Evolutionary conservation across 371 early-diverging fungal genomes (phyloP).

Genomic region (Entomophthora muscae): DNA sequence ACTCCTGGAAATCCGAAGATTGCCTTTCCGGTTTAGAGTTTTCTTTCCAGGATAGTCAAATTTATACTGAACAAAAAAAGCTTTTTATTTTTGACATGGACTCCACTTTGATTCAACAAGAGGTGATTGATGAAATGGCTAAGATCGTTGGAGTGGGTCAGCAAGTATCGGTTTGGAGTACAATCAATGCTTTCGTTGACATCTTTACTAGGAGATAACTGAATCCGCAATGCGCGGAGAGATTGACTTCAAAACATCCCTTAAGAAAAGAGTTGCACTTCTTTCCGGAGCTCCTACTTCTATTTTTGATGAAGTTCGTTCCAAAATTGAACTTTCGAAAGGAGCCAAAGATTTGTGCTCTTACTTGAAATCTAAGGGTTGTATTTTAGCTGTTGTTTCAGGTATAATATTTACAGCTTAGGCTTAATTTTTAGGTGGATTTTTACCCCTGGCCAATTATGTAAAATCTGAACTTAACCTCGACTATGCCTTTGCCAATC

Average conservation of each 20-base stretch:
- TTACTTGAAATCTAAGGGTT: slow-evolving; percentile 77
- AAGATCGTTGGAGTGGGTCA: slow-evolving; percentile 75
- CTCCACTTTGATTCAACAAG: slow-evolving; percentile 91
- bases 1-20: too few species aligned
- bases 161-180: slow-evolving; percentile 56
- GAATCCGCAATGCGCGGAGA: slow-evolving; percentile 93
- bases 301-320: slow-evolving; percentile 59
- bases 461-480: slow-evolving; percentile 77
- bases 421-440: slow-evolving; percentile 44
- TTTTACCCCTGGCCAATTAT: slow-evolving; percentile 76
- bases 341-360: slow-evolving; percentile 79
- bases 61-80: too few species aligned
- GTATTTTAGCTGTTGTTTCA: slow-evolving; percentile 84
- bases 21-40: too few species aligned
- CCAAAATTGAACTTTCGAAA: slow-evolving; percentile 63
- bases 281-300: slow-evolving; percentile 69
- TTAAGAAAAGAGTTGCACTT: slow-evolving; percentile 69
- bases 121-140: slow-evolving; percentile 97
- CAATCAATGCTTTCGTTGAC: too few species aligned
- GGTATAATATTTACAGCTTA: slow-evolving; percentile 20
- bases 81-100: slow-evolving; percentile 98
- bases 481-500: slow-evolving; percentile 94
- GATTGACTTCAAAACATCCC: slow-evolving; percentile 85
- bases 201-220: slow-evolving; percentile 81
- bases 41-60: too few species aligned